Percentiles rank a stretch among this genome's conserved stretches.
Evolutionary conservation across 331 rosid species (phyloP).

Genomic region (Arachis monticola): DNA sequence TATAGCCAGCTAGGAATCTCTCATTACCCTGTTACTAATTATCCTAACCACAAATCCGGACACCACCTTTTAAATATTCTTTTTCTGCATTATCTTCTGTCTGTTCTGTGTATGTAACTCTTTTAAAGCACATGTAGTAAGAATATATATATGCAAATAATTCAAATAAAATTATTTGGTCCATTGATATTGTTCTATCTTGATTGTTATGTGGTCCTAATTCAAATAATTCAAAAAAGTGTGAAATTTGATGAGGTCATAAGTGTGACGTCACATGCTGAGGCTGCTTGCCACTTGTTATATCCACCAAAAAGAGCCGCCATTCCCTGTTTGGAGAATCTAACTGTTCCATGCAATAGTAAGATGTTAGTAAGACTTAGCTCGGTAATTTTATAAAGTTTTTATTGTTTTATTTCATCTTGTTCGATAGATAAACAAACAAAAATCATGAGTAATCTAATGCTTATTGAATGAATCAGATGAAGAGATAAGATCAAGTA

Average conservation of each 20-base stretch:
- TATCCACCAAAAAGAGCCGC: conserved; percentile 22
- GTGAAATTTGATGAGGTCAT: conserved; percentile 34
- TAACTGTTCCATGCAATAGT: background rate
- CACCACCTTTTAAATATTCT: background rate
- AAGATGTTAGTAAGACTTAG: background rate
- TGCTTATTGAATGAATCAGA: background rate
- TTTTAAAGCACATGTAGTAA: too few species aligned
- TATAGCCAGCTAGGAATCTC: background rate
- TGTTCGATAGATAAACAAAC: background rate
- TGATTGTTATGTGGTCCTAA: conserved; percentile 26
- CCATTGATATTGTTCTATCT: too few species aligned
- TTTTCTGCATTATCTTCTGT: conserved; percentile 12
- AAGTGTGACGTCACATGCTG: background rate
- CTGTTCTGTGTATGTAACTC: background rate
- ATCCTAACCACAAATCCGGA: conserved; percentile 21
- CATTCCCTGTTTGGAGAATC: background rate
- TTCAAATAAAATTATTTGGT: too few species aligned
- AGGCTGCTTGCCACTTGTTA: background rate
- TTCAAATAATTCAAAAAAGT: background rate
- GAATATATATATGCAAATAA: too few species aligned
- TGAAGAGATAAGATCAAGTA: conserved; percentile 20
- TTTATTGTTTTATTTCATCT: background rate
- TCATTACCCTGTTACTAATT: conserved; percentile 3
- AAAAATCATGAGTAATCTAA: background rate
- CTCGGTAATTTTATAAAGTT: background rate